Base-by-base conservation (phyloP, 345 rosid genomes). In the Pistacia atlantica region DNA sequence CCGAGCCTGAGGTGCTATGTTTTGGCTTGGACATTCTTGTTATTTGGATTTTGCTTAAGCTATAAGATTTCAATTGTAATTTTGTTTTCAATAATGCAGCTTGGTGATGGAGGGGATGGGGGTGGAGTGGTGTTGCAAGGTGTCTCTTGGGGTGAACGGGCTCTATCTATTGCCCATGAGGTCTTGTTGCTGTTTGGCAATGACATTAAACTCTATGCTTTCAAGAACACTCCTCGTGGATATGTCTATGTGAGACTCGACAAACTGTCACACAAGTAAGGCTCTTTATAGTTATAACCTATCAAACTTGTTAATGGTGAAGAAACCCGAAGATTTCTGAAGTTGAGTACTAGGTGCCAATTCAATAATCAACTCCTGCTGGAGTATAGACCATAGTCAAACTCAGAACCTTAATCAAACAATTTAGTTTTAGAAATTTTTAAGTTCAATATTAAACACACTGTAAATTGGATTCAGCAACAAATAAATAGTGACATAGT, bases 41-140 rank as follows among this genome's bases (percentile, higher is more conserved):
- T 73, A 11, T 35, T 48, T 20, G 62, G 25, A 46, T 33, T 75
- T 71, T 20, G 71, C 70, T 68, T 74, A 38, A n/a, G 69, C 58
- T 75, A 22, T 69, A 52, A 8, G 64, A 13, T 77, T 74, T 61
- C 13, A 3, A 0, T 42, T 35, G 31, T 72, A 45, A 28, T 31
- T 20, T 75, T 14, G 0, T 57, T 52, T 25, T 14, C 20, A 45
- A 66, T 65, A 0, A 55, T 71, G 73, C 81, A 95, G 97, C 58
- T 84, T 77, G 95, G 94, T 4, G 98, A 95, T 83, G 98, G 98
- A 71, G 93, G 93, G 67, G 90, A 89, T 83, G 99, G 98, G 57
- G 98, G 99, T 77, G 98, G 99, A 72, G 56, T 93, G 77, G 94
- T 85, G 68, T 79, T 91, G 45, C 86, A 89, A 85, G 84, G 84